Evolutionary conservation across 164 flowering plant genomes (phyloP), one percentile per base, ranked within the genome.

Genomic region (Liriodendron chinense): DNA sequence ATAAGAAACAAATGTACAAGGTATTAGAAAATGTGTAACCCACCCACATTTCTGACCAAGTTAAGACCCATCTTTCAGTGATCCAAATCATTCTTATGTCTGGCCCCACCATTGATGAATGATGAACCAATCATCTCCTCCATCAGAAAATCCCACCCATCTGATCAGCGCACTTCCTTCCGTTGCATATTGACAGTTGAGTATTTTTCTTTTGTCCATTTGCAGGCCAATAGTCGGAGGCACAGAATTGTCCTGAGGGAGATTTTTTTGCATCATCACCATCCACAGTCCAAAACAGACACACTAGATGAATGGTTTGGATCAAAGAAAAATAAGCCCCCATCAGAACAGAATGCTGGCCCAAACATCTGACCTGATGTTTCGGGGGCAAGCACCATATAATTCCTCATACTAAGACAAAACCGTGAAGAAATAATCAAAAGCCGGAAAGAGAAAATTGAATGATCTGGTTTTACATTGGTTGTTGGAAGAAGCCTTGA

Each of bases 381-480:
- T 14, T 53, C 59, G 1, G 18, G 43, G 20, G 2, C 59, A 53
- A 53, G 7, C 43, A 34, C 43, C 43, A 34, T 34, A 34, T 34
- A 34, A 34, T 34, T 34, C 43, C 59, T 16, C 59, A 12, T 53
- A 16, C 59, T 53, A 53, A 53, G 18, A 53, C 18, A 0, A 13
- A 53, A 14, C 62, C 62, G 22, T 25, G 62, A 56, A 59, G 21
- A 61, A 26, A 73, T 12, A 34, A 47, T 56, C 49, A 7, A n/a
- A 12, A 53, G 13, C 59, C 9, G 43, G 26, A 48, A 68, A 59
- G 21, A 53, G 16, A 67, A n/a, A n/a, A 71, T 53, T 34, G 26
- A 50, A 9, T 43, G 20, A 61, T 66, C 47, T 26, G 68, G 74
- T 77, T 70, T 64, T 90, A 93, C 97, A 85, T 87, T 88, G 48